Base-by-base conservation (phyloP, 2,329 filamentous ascomycete genomes). In the Nothophoma quercina region DNA sequence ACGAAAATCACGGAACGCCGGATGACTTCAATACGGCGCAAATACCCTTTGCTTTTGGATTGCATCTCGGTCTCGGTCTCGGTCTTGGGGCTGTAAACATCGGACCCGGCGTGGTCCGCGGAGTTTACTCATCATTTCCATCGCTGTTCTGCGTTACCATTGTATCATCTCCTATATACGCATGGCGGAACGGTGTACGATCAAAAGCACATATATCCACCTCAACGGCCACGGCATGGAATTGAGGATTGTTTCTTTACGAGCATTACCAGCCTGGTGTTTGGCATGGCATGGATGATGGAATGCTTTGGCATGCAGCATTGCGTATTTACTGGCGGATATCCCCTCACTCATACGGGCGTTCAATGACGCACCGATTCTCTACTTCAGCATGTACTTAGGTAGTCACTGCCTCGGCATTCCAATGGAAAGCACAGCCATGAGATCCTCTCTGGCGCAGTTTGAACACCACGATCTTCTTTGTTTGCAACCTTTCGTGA, bases 161-260 rank as follows among this genome's bases (percentile, higher is more conserved):
- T 65, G 64, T 67, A 67, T 47, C 51, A 51, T 62, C 59, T 58
- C 61, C 47, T 59, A 56, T 63, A 39, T 43, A 46, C 56, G 49
- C 55, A 47, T 34, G 44, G 57, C 57, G 50, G 43, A 56, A 56
- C 59, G 56, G 60, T 69, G 66, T 68, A 69, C 58, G 58, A 67
- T 59, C 60, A 69, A 69, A 69, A 69, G 66, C 58, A 68, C 63
- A 56, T 57, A 56, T 66, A 62, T 64, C 53, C 56, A 51, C 30
- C 39, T 63, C 22, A 28, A 47, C 32, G 29, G 34, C 29, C 40
- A 39, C 22, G 44, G 51, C 29, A 29, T 55, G 46, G 30, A 29
- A 5, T 16, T 19, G 49, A 35, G 29, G 28, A 36, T 33, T 51
- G 29, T 55, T 43, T 53, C 26, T 58, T 62, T 53, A 55, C 53